A percentile compares a stretch with the other conserved stretches of the same genome.
These are phyloP conservation scores for Beauveria sp. DNA, from an alignment of 2,329 filamentous ascomycete genomes.

Conservation along the genomic window DNA sequence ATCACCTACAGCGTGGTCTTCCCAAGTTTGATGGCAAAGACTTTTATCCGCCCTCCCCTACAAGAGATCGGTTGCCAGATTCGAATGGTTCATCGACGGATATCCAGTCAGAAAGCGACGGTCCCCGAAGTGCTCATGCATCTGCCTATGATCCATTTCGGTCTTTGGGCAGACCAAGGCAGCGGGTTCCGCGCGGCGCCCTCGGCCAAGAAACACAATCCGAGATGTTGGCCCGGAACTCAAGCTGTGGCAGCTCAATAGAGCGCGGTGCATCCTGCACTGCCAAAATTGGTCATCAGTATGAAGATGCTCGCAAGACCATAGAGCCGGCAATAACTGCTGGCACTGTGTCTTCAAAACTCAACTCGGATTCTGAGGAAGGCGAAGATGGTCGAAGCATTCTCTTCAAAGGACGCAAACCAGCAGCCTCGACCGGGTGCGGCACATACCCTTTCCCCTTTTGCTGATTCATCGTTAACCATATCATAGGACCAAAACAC, in stretches of 20 bases:
- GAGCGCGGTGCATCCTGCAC: slow-evolving; percentile 19
- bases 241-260: slow-evolving; percentile 16
- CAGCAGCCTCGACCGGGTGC: slow-evolving; percentile 24
- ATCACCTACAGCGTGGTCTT: slow-evolving; percentile 41
- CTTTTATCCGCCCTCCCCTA: slow-evolving; percentile 52
- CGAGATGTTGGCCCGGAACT: slow-evolving; percentile 21
- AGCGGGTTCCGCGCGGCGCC: slow-evolving; percentile 17
- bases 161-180: slow-evolving; percentile 14
- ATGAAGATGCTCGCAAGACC: slow-evolving; percentile 22
- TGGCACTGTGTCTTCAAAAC: slow-evolving; percentile 13
- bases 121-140: not conserved
- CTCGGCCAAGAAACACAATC: slow-evolving; percentile 26
- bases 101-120: not conserved
- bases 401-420: slow-evolving; percentile 31
- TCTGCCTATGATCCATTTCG: slow-evolving; percentile 17
- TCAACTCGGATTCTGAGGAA: slow-evolving; percentile 22
- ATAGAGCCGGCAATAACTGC: slow-evolving; percentile 6
- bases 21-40: slow-evolving; percentile 60
- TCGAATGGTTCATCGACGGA: not conserved
- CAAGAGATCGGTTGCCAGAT: slow-evolving; percentile 26
- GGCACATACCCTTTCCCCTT: slow-evolving; percentile 11
- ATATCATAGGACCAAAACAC: slow-evolving; percentile 28
- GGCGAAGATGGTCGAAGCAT: slow-evolving; percentile 28
- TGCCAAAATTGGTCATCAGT: slow-evolving; percentile 19
- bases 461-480: not conserved